Base-by-base conservation (phyloP, 306 rosid species). In the Neltuma alba region DNA sequence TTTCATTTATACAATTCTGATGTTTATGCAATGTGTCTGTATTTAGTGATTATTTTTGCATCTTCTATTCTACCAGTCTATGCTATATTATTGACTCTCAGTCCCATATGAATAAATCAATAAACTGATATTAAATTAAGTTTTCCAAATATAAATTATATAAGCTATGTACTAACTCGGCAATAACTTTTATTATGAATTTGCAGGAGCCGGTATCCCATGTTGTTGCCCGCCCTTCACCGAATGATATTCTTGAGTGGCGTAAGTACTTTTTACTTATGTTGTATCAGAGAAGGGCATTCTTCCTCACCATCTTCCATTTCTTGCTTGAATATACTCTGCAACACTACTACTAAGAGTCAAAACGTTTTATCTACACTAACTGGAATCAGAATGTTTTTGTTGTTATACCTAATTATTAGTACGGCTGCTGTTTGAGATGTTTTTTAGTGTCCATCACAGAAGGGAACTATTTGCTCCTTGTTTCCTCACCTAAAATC, bases 241-340 rank as follows among this genome's bases (percentile, higher is more conserved):
- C 99, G 33, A 96, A 86, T 79, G 97, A 96, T 77, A 91, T 96
- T 90, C 99, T 96, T 47, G 98, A 96, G 72, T 96, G 99, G 99
- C 98, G 99, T 96, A 89, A 91, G 99, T 93, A 79, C 74, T 65
- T 70, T 80, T 61, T 30, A 69, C 79, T 7, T n/a, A 28, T 8
- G 65, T 42, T 21, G 14, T 50, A 27, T 42, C 58, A 42, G 25
- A 70, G 36, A 42, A 25, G 23, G 23, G 74, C 38, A n/a, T 10
- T 1, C 15, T 44, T 25, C 23, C 40, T 28, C 75, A 11, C 75
- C 31, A 18, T 7, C 58, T 70, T 15, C 23, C 75, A 30, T 28
- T 70, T 71, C 30, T 71, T 47, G 61, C 25, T 25, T 23, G 75
- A 18, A 71, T 20, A 7, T 70, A 31, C 20, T 9, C 0, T 47